phyloP scores from a whole-genome alignment of 2,329 filamentous ascomycete species.

The Neocucurbitaria cava region DNA sequence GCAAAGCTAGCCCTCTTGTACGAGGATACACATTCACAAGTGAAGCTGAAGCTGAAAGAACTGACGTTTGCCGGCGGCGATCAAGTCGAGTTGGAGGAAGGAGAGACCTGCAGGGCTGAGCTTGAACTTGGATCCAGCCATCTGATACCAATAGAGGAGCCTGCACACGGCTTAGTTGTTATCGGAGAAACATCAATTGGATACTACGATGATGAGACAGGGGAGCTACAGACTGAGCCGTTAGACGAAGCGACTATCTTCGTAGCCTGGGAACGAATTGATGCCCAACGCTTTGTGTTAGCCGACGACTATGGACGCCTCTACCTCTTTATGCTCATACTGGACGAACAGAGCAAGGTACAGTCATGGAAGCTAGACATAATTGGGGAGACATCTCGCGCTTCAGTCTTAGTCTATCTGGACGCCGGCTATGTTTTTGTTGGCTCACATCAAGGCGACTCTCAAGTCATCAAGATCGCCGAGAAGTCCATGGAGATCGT shows the following conservation, averaged over 20 bases:
- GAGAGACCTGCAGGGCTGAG: constrained; percentile 59
- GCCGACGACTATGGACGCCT: constrained; percentile 90
- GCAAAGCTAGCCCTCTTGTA: constrained; percentile 71
- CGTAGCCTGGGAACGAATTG: constrained; percentile 87
- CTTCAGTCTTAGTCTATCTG: constrained; percentile 80
- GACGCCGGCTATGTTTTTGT: constrained; percentile 78
- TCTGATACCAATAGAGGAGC: constrained; percentile 66
- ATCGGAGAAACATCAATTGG: constrained; percentile 72
- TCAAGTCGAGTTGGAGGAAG: constrained; percentile 61
- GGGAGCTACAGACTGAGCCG: constrained; percentile 68
- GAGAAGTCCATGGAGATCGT: constrained; percentile 70
- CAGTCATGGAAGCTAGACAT: constrained; percentile 73
- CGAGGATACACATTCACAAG: constrained; percentile 65
- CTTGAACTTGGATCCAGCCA: constrained; percentile 67
- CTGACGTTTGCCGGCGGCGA: constrained; percentile 60
- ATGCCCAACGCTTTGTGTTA: constrained; percentile 82
- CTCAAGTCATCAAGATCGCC: constrained; percentile 75
- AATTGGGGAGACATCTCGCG: constrained; percentile 75
- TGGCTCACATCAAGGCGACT: constrained; percentile 91
- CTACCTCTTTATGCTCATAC: constrained; percentile 81
- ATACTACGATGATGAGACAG: constrained; percentile 82
- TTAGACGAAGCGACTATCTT: constrained; percentile 82
- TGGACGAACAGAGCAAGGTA: constrained; percentile 70
- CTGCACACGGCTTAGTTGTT: constrained; percentile 58
- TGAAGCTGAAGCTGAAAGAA: constrained; percentile 63